Base-by-base conservation (phyloP, 2,329 filamentous ascomycete species). In the Zymoseptoria pseudotritici region DNA sequence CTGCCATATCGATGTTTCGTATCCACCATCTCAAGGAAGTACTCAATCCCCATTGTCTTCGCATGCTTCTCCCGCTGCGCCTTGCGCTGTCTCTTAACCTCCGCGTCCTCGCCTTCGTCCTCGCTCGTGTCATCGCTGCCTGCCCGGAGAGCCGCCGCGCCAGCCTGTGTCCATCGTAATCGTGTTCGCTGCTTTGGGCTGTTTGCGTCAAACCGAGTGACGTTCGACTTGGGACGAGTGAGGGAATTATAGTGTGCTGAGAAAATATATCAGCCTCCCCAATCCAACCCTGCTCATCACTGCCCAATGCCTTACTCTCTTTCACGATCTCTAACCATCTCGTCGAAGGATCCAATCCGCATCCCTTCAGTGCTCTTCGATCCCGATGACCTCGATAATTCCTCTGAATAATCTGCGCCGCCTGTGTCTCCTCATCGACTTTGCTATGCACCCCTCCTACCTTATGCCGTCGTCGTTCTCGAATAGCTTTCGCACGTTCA, bases 1-100 rank as follows among this genome's bases (percentile, higher is more conserved):
- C 86, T 88, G 3, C 91, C 92, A 69, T 96, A 95, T 3, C 91
- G 84, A 71, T 97, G 91, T 73, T 95, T 92, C 53, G 86, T 77
- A 61, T 74, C 72, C 9, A 73, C 72, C 88, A 96, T 92, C 69
- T 96, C 85, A 1, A 86, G 78, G 64, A 94, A 96, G 71, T 96
- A 96, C 69, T 90, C 87, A 42, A 95, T 73, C 19, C 90, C 90
- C 89, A 96, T 93, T 72, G 85, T 87, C 72, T 87, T 89, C 1
- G 90, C 86, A 4, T 83, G 84, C 66, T 85, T 83, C 61, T 85
- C 84, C 42, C 86, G 80, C 66, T 83, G 79, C 0, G 76, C 76
- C 70, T 83, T 84, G 59, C 80, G 71, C 50, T 67, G 67, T 31
- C 71, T 66, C 42, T 73, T 67, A 58, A 74, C 65, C 5, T 69